Evolutionary conservation across 2,329 filamentous ascomycete species (phyloP), one percentile per base, ranked within the genome.

Genomic region (Fusarium neocosmosporiellum): DNA sequence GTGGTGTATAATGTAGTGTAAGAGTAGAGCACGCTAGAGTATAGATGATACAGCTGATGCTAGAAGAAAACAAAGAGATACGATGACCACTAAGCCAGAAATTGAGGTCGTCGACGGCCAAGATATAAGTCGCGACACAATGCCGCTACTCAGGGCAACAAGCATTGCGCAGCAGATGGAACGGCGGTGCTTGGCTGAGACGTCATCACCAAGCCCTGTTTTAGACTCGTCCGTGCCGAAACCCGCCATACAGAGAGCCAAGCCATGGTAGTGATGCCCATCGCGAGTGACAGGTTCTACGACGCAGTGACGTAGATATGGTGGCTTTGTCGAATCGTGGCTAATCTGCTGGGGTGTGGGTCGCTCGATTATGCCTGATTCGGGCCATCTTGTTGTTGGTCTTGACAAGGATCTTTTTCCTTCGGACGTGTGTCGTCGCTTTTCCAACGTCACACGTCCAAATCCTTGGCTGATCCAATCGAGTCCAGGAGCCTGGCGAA

Each of bases 251-350:
- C 68, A 50, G 29, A 41, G 72, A 67, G 68, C 59, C 71, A 59
- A 54, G 72, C 59, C 54, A 64, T 66, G 46, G 55, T 34, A 63
- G 55, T 48, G 59, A 74, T 72, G 55, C 66, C 60, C 60, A 64
- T 75, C 65, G 62, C 68, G 58, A 70, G 60, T 66, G 63, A 54
- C 63, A 57, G 53, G 63, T 53, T 72, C 69, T 65, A 48, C 65
- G 60, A 64, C 69, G 59, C 63, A 59, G 74, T 76, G 74, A 76
- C 74, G 74, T 77, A 75, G 65, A 63, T 63, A 63, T 54, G 36
- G 69, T 76, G 74, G 72, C 75, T 76, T 75, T 71, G 74, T 73
- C 72, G 65, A 73, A 73, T 74, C 59, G 74, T 70, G 69, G 67
- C 67, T 75, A 65, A 68, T 63, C 46, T 62, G 46, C 71, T 41